Evolutionary conservation across 345 rosid genomes (phyloP).

Genomic region (Physaria fendleri): DNA sequence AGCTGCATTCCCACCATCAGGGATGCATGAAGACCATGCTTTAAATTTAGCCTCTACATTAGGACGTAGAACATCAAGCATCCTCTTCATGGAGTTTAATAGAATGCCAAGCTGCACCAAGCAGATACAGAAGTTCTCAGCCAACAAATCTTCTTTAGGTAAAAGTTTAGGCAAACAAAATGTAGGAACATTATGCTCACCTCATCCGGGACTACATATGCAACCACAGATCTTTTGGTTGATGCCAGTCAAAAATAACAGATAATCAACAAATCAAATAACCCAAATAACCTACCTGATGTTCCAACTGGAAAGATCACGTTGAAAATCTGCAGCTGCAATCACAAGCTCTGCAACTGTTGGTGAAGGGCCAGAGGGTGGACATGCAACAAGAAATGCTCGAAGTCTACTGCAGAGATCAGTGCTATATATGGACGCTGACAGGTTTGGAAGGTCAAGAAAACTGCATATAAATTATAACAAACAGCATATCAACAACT

Average conservation of each 20-base stretch:
- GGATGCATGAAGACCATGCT: constrained; percentile 93
- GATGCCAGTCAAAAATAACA: constrained; percentile 1
- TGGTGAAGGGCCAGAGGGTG: constrained; percentile 91
- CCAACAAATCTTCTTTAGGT: background rate
- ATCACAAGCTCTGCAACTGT: constrained; percentile 87
- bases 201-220: constrained; percentile 85
- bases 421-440: constrained; percentile 82
- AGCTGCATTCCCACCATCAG: constrained; percentile 66
- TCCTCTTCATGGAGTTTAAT: constrained; percentile 90
- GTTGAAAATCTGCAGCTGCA: constrained; percentile 94
- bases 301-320: constrained; percentile 82
- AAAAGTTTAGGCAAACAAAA: background rate
- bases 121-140: constrained; percentile 6
- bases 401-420: constrained; percentile 87
- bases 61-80: constrained; percentile 82
- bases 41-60: constrained; percentile 75
- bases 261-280: constrained; percentile 8
- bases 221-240: constrained; percentile 66
- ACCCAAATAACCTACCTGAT: constrained; percentile 44
- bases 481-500: constrained; percentile 10
- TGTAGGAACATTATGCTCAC: constrained; percentile 31
- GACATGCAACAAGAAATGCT: constrained; percentile 84
- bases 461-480: constrained; percentile 52
- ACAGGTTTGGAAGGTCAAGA: constrained; percentile 83
- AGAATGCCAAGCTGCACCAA: constrained; percentile 71